These are phyloP conservation scores for Gaertneriomyces sp. DNA, from an alignment of 192 early-diverging fungal species.

Conservation along the genomic window DNA sequence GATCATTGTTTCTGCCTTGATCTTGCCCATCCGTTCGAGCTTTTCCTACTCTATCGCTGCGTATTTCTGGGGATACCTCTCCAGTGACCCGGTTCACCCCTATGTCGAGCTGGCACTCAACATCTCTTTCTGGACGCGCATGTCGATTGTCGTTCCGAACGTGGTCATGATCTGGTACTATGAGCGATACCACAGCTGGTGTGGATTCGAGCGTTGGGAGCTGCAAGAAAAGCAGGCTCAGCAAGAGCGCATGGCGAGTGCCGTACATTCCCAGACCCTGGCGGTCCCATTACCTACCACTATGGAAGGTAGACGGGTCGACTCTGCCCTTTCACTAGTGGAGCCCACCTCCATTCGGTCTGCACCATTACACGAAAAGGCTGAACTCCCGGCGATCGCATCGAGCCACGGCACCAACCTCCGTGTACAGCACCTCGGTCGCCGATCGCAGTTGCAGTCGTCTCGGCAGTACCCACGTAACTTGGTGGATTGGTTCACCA, in stretches of 20 bases:
- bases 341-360: not conserved
- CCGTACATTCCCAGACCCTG: not conserved
- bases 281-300: not conserved
- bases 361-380: constrained; percentile 2
- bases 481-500: constrained; percentile 42
- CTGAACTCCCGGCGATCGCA: not conserved
- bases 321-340: constrained; percentile 24
- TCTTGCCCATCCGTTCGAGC: constrained; percentile 29
- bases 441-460: constrained; percentile 33
- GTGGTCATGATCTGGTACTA: constrained; percentile 46
- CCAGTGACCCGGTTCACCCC: constrained; percentile 29
- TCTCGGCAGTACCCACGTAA: constrained; percentile 31
- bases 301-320: constrained; percentile 1
- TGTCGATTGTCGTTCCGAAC: constrained; percentile 39
- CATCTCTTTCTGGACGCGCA: constrained; percentile 38
- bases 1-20: constrained; percentile 34
- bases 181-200: constrained; percentile 52
- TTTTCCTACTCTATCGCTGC: constrained; percentile 24
- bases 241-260: not conserved
- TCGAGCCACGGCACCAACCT: constrained; percentile 24
- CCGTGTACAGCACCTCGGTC: constrained; percentile 43
- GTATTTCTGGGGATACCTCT: constrained; percentile 28
- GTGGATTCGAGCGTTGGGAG: constrained; percentile 50
- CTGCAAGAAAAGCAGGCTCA: constrained; percentile 30
- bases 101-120: constrained; percentile 33